Conservation (phyloP, 106 monocot species). For the Triglochin maritima region DNA sequence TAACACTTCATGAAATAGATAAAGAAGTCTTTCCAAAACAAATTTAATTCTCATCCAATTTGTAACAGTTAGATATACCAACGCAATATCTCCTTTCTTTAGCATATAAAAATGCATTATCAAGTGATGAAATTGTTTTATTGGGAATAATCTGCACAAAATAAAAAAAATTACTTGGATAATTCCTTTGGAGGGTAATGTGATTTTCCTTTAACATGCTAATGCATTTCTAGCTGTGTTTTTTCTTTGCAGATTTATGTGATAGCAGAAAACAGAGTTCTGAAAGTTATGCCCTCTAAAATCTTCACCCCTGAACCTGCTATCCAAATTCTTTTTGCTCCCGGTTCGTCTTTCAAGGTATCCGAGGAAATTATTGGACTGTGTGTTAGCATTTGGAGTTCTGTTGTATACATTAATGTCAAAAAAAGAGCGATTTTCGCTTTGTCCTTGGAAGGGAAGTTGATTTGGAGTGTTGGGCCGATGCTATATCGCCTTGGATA, state of each 20-base stretch:
- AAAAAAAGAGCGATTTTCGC: conserved; percentile 59
- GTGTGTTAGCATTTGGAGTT: conserved; percentile 39
- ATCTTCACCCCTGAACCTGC: conserved; percentile 28
- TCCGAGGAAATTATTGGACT: conserved; percentile 71
- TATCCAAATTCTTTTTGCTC: conserved; percentile 40
- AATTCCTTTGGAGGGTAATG: too few relatives aligned
- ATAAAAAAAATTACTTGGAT: too few relatives aligned
- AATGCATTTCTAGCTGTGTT: not conserved
- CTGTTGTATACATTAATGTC: conserved; percentile 47
- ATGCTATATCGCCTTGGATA: conserved; percentile 50
- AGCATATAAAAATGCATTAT: too few relatives aligned
- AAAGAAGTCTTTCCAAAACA: too few relatives aligned
- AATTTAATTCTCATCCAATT: too few relatives aligned
- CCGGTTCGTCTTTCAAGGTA: conserved; percentile 28
- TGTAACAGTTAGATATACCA: too few relatives aligned
- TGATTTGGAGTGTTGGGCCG: conserved; percentile 78
- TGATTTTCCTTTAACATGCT: too few relatives aligned
- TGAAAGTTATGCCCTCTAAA: conserved; percentile 53
- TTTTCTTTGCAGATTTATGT: conserved; percentile 60
- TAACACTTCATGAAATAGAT: too few relatives aligned
- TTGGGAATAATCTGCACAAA: too few relatives aligned
- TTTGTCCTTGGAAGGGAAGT: conserved; percentile 37
- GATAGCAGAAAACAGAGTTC: conserved; percentile 61
- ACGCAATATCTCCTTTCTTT: too few relatives aligned
- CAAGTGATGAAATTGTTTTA: too few relatives aligned